Conservation (phyloP, 1,284 basidiomycete genomes). For the Ganoderma multipileum region DNA sequence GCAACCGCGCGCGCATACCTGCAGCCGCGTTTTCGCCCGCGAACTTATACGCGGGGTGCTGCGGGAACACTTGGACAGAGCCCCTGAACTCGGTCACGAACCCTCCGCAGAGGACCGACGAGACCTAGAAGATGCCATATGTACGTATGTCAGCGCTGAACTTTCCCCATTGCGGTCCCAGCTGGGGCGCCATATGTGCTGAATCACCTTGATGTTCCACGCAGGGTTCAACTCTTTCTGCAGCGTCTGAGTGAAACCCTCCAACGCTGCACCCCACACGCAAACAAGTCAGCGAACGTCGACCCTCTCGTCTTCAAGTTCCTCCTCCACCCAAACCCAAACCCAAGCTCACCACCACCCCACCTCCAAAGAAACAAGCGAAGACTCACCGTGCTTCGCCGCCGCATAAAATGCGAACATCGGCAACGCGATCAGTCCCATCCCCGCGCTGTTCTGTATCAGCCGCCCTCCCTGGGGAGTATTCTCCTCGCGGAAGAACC, state of each 20-base stretch:
- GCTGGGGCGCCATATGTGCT: not conserved
- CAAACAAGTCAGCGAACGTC: not conserved
- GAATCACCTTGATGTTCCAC: conserved; percentile 42
- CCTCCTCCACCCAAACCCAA: not conserved
- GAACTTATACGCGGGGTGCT: conserved; percentile 25
- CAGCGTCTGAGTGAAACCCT: conserved; percentile 42
- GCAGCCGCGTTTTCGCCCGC: not conserved
- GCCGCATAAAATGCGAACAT: conserved; percentile 42
- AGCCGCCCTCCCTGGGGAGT: conserved; percentile 42
- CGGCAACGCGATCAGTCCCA: conserved; percentile 34
- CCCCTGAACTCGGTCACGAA: conserved; percentile 22
- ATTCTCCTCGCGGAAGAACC: conserved; percentile 47
- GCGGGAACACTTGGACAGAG: conserved; percentile 6
- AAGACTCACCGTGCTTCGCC: conserved; percentile 34
- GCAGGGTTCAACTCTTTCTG: conserved; percentile 37
- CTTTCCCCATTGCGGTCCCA: no score
- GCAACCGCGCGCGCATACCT: not conserved
- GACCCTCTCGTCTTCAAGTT: not conserved
- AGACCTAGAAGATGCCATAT: conserved; percentile 13
- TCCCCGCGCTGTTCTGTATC: conserved; percentile 39
- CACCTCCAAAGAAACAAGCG: not conserved
- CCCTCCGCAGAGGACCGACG: conserved; percentile 23
- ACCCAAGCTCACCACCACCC: no score
- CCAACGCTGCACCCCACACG: conserved; percentile 36
- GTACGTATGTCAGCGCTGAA: not conserved